Conservation (phyloP, 225 moss, liverwort and hornwort genomes). For the Thuidium tamariscinum region DNA sequence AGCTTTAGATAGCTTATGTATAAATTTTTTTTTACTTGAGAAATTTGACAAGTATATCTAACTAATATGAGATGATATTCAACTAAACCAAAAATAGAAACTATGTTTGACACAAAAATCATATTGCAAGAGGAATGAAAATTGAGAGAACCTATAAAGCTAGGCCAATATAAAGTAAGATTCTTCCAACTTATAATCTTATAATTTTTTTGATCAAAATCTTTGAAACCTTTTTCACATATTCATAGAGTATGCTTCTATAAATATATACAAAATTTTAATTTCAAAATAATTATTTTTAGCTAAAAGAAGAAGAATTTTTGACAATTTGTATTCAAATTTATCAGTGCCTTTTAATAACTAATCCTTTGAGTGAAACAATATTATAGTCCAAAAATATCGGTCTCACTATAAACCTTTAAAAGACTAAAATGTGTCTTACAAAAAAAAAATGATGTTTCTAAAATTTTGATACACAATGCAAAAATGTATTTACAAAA, state of each 20-base stretch:
- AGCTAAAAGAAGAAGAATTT: rapidly evolving
- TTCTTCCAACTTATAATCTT: not conserved
- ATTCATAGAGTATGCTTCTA: not conserved
- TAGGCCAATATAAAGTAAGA: not conserved
- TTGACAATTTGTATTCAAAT: too few species aligned
- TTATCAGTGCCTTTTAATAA: rapidly evolving
- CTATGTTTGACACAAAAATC: not conserved
- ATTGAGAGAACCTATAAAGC: rapidly evolving
- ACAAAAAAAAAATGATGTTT: too few species aligned
- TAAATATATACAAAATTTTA: rapidly evolving
- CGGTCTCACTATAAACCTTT: not conserved
- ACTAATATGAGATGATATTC: not conserved
- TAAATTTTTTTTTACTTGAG: rapidly evolving
- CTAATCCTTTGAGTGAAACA: not conserved
- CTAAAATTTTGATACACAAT: not conserved
- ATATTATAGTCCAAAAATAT: rapidly evolving
- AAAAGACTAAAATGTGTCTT: not conserved
- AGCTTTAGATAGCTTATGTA: not conserved
- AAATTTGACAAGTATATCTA: not conserved
- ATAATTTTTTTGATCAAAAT: too few species aligned
- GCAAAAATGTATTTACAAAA: rapidly evolving
- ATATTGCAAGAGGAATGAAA: not conserved
- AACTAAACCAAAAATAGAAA: rapidly evolving
- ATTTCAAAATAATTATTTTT: not conserved
- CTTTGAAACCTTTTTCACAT: rapidly evolving